Conservation (phyloP, 495 filamentous ascomycete genomes). For the Penicillium silybi region DNA sequence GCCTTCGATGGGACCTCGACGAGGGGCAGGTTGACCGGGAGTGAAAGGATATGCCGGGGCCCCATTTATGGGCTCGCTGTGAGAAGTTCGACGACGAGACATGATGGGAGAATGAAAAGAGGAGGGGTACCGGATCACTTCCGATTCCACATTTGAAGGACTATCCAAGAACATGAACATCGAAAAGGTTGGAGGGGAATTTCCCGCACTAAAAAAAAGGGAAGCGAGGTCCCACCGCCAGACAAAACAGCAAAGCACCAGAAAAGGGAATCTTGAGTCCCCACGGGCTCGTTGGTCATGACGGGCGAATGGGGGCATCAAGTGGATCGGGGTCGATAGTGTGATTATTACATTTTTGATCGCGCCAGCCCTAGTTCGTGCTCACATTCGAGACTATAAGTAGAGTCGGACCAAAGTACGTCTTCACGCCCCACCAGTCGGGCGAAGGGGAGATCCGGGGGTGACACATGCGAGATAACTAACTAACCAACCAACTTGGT, state of each 20-base stretch:
- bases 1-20: slow-evolving; percentile 43
- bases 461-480: neutral
- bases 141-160: neutral
- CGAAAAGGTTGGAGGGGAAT: slow-evolving; percentile 5
- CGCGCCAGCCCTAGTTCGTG: too few species aligned
- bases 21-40: slow-evolving; percentile 19
- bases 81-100: slow-evolving; percentile 43
- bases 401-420: neutral
- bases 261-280: slow-evolving; percentile 27
- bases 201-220: slow-evolving; percentile 5
- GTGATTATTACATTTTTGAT: neutral
- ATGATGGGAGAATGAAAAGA: slow-evolving; percentile 22
- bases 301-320: slow-evolving; percentile 7
- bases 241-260: slow-evolving; percentile 21
- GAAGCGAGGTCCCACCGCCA: slow-evolving; percentile 13
- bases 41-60: slow-evolving; percentile 35
- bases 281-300: slow-evolving; percentile 12
- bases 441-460: slow-evolving; percentile 18
- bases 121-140: neutral
- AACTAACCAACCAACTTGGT: too few species aligned
- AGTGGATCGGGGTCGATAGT: neutral
- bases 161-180: neutral
- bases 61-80: slow-evolving; percentile 42
- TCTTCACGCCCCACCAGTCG: slow-evolving; percentile 2
- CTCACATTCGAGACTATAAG: neutral